Conservation (phyloP, 805 yeast species). For the Metschnikowia continentalis region DNA sequence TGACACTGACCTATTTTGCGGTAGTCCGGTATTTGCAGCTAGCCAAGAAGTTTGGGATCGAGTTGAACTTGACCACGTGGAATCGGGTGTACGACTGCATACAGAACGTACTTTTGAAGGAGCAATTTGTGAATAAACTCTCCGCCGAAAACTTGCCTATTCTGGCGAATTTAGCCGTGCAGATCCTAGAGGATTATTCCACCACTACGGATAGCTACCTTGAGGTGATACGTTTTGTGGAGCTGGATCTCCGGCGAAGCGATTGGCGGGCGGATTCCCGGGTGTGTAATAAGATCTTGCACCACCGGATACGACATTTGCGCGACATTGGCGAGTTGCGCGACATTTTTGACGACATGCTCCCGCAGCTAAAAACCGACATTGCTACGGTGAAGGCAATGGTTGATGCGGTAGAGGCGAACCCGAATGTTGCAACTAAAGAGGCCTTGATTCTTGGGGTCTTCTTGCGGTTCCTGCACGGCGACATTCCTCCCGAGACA, state of each 20-base stretch:
- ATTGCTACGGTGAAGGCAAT: conserved; percentile 9
- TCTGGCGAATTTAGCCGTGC: conserved; percentile 25
- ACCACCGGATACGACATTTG: conserved; percentile 9
- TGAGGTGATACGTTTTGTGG: conserved; percentile 32
- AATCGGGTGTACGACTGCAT: conserved; percentile 36
- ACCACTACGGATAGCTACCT: conserved; percentile 23
- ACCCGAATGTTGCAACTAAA: conserved; percentile 3
- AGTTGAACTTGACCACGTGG: conserved; percentile 33
- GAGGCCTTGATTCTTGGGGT: conserved; percentile 6
- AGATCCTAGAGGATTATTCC: conserved; percentile 34
- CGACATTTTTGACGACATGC: neutral
- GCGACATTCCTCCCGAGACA: conserved; percentile 12
- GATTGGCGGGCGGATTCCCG: conserved; percentile 29
- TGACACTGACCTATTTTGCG: conserved; percentile 29
- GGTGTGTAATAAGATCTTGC: conserved; percentile 27
- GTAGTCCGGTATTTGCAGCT: conserved; percentile 30
- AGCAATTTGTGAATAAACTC: conserved; percentile 30
- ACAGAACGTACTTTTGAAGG: conserved; percentile 36
- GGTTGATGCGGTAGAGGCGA: conserved; percentile 11
- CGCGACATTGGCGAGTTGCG: conserved; percentile 3
- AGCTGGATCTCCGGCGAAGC: conserved; percentile 26
- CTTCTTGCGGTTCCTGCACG: neutral
- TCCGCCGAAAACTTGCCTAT: conserved; percentile 31
- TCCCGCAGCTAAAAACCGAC: conserved; percentile 5
- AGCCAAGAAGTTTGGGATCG: conserved; percentile 22